Percentiles rank a stretch among this genome's conserved stretches.
Conservation (phyloP, 2,329 filamentous ascomycete species). For the Nigrospora sphaerica region DNA sequence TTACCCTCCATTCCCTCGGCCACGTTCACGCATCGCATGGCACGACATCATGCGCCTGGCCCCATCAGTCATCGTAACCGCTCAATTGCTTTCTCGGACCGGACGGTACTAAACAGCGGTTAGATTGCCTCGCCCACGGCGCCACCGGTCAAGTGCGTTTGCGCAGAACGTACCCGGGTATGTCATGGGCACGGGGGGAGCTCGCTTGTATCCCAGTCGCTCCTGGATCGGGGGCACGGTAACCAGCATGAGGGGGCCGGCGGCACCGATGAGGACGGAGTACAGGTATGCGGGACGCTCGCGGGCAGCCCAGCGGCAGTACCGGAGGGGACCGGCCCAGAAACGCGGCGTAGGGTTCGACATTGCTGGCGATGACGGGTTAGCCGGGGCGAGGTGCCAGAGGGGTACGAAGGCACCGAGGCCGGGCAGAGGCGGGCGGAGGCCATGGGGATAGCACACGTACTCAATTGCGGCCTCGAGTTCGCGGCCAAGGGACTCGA, state of each 20-base stretch:
- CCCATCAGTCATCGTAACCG: slow-evolving; percentile 50
- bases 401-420: no score
- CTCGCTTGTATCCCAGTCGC: slow-evolving; percentile 65
- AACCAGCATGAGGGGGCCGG: slow-evolving; percentile 65
- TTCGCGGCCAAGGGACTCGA: no score
- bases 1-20: no score
- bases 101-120: slow-evolving; percentile 38
- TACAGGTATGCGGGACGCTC: slow-evolving; percentile 90
- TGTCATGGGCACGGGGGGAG: slow-evolving; percentile 71
- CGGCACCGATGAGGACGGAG: slow-evolving; percentile 65
- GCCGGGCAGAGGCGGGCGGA: no score
- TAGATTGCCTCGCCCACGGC: background rate
- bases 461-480: no score
- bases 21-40: no score
- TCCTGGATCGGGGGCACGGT: slow-evolving; percentile 68
- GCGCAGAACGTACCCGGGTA: slow-evolving; percentile 71
- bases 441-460: no score
- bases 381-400: no score
- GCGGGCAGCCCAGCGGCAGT: slow-evolving; percentile 81
- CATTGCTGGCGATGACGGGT: slow-evolving; percentile 39
- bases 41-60: no score
- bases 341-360: slow-evolving; percentile 61
- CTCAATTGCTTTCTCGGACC: slow-evolving; percentile 52
- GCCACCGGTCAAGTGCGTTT: background rate
- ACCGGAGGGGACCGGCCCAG: slow-evolving; percentile 76